These are phyloP conservation scores for Fusarium devonianum DNA, from an alignment of 2,329 filamentous ascomycete species.

Conservation along the genomic window DNA sequence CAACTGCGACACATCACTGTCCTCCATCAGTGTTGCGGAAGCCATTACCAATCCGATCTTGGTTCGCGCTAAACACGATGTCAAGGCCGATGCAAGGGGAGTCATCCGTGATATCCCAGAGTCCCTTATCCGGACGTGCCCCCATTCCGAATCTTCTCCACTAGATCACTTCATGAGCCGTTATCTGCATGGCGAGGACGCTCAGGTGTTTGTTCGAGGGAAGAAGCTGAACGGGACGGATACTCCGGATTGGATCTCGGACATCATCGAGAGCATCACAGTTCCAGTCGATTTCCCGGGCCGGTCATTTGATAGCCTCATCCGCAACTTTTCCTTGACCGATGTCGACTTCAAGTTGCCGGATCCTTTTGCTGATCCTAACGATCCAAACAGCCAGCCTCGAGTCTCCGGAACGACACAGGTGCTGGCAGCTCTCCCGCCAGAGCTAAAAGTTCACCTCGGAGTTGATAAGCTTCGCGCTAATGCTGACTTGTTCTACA, in stretches of 20 bases:
- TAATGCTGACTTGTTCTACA: conserved; percentile 81
- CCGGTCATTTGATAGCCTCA: conserved; percentile 78
- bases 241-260: conserved; percentile 82
- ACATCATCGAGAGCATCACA: conserved; percentile 81
- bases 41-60: conserved; percentile 72
- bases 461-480: conserved; percentile 80
- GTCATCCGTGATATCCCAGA: conserved; percentile 77
- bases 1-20: conserved; percentile 75
- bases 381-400: conserved; percentile 75
- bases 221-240: conserved; percentile 69
- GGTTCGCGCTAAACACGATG: conserved; percentile 71
- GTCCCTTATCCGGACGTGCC: conserved; percentile 75
- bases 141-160: conserved; percentile 79
- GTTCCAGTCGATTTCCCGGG: conserved; percentile 87
- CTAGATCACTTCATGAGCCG: conserved; percentile 81
- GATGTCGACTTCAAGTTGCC: conserved; percentile 89
- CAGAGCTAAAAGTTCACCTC: conserved; percentile 86
- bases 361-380: conserved; percentile 78
- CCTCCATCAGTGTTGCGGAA: conserved; percentile 79
- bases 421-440: conserved; percentile 79
- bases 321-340: conserved; percentile 86
- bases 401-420: conserved; percentile 83
- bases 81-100: conserved; percentile 74
- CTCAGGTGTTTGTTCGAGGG: conserved; percentile 84
- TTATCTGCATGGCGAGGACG: conserved; percentile 82